Percentiles rank a stretch among this genome's conserved stretches.
Evolutionary conservation across 106 monocot species (phyloP).

Genomic region (Dendrobium nobile): DNA sequence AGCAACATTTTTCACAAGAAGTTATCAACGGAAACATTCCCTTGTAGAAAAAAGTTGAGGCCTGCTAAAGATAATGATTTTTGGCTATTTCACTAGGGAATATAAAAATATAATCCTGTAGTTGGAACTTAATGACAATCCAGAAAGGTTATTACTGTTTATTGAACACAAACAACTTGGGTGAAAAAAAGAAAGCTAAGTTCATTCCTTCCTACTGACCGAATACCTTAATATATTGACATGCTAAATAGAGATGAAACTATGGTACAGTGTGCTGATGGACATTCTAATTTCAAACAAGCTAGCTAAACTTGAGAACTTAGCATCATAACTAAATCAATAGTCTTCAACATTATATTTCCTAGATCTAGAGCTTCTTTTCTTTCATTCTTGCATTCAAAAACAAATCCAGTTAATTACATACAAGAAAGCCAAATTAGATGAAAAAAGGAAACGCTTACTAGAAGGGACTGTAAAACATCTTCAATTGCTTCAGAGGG

Average conservation of each 20-base stretch:
- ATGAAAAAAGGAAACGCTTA: constrained; percentile 3
- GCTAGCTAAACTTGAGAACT: neutral
- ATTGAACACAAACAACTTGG: neutral
- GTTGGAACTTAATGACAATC: neutral
- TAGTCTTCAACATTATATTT: too few relatives aligned
- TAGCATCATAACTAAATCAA: neutral
- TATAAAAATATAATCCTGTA: neutral
- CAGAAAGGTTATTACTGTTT: neutral
- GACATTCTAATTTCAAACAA: neutral
- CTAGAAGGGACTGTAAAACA: constrained; percentile 51
- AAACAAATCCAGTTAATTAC: neutral
- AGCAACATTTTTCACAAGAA: neutral
- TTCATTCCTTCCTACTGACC: neutral
- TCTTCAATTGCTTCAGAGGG: constrained; percentile 33
- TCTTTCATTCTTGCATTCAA: neutral
- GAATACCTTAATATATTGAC: neutral
- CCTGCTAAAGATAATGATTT: neutral
- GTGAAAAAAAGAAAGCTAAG: neutral
- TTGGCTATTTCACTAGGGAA: neutral
- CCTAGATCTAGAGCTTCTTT: too few relatives aligned
- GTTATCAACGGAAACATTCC: neutral
- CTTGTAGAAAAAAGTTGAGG: neutral
- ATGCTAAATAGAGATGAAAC: neutral
- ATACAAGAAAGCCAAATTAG: neutral
- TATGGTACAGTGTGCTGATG: neutral